These are phyloP conservation scores for Xylaria curta DNA, from an alignment of 495 filamentous ascomycete genomes.

Conservation along the genomic window DNA sequence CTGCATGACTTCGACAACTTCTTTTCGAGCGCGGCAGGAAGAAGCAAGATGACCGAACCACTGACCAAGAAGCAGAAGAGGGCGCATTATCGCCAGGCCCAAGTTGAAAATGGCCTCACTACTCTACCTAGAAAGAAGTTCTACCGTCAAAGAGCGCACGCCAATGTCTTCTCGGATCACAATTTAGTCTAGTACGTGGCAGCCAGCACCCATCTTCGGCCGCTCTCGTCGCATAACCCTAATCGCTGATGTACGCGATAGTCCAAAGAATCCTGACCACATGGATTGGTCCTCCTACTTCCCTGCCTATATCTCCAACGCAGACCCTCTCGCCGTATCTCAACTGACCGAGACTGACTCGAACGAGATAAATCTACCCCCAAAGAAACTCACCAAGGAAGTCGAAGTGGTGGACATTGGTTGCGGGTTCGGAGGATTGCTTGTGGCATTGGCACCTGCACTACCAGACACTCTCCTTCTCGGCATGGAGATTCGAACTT, in stretches of 20 bases:
- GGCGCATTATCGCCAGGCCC: slow-evolving; percentile 68
- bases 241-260: slow-evolving; percentile 44
- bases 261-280: slow-evolving; percentile 76
- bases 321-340: slow-evolving; percentile 19
- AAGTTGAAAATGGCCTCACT: slow-evolving; percentile 42
- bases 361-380: slow-evolving; percentile 30
- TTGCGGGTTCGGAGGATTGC: slow-evolving; percentile 91
- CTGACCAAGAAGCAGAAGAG: slow-evolving; percentile 75
- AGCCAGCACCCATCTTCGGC: not conserved
- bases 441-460: slow-evolving; percentile 81
- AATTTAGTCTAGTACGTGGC: slow-evolving; percentile 78
- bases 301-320: slow-evolving; percentile 65
- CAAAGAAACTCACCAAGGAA: slow-evolving; percentile 61
- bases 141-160: slow-evolving; percentile 95
- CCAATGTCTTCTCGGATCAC: slow-evolving; percentile 97
- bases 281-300: slow-evolving; percentile 93
- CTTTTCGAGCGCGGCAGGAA: not conserved
- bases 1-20: not conserved
- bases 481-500: slow-evolving; percentile 89
- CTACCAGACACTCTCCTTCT: slow-evolving; percentile 84
- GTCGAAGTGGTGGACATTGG: slow-evolving; percentile 97
- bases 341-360: slow-evolving; percentile 23
- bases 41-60: slow-evolving; percentile 54
- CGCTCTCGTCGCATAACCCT: not conserved
- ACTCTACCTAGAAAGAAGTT: slow-evolving; percentile 88